phyloP scores from a whole-genome alignment of 768 basidiomycete genomes.

The Roridomyces roridus region DNA sequence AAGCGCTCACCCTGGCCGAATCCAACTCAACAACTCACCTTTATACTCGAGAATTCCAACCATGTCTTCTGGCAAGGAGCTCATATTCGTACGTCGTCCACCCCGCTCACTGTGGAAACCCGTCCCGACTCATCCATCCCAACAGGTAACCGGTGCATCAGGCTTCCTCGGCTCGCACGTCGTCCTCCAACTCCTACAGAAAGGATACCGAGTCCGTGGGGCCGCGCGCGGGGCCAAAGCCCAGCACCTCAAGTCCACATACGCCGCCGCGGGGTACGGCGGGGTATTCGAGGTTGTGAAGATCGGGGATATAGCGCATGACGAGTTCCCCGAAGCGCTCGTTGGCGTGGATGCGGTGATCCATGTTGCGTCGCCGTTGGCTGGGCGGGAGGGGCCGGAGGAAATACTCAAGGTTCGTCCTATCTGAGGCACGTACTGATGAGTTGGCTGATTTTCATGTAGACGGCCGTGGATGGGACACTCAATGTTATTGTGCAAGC shows the following conservation, averaged over 20 bases:
- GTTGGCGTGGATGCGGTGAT: constrained; percentile 53
- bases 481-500: constrained; percentile 46
- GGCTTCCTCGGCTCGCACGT: constrained; percentile 34
- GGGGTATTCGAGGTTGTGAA: constrained; percentile 29
- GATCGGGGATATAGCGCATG: constrained; percentile 34
- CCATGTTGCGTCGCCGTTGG: constrained; percentile 45
- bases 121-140: no score
- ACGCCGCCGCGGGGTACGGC: constrained; percentile 20
- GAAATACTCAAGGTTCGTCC: constrained; percentile 26
- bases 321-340: constrained; percentile 52
- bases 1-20: no score
- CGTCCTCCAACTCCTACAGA: constrained; percentile 26
- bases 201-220: constrained; percentile 32
- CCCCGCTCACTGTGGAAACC: no score
- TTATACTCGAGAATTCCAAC: no score
- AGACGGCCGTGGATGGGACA: constrained; percentile 44
- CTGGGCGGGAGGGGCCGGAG: constrained; percentile 26
- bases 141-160: constrained; percentile 35
- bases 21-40: no score
- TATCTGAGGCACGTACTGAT: no score
- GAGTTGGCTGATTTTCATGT: no score
- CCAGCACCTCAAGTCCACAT: constrained; percentile 22
- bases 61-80: no score
- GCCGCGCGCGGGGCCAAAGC: constrained; percentile 30
- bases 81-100: no score